Evolutionary conservation across 257 asterid genomes (phyloP), one percentile per base, ranked within the genome.

Genomic region (Craterostigma plantagineum): DNA sequence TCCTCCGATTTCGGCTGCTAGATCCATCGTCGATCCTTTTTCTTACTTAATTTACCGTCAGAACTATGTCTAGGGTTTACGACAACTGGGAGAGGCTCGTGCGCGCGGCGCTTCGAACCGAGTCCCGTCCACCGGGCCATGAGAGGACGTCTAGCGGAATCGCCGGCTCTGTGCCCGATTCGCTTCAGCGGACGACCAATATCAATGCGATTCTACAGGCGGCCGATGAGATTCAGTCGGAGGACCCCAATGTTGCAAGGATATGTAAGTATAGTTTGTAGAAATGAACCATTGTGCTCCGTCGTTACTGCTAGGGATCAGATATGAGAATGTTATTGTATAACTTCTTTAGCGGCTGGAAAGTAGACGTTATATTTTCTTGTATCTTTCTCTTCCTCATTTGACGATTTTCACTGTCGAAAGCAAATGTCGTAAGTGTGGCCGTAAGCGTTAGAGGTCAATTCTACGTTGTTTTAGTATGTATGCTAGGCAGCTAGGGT

Each of bases 91-190:
- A 68, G 55, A 63, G 90, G 58, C 60, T 87, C 55, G 95, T 87
- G 13, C 69, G 78, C 38, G 75, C 92, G 11, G 81, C 81, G 56
- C 70, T 87, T 46, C 65, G 92, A 45, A 64, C 70, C 46, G 81
- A 76, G 59, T 81, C 64, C 64, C 68, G 68, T 23, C 30, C 30
- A 33, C 72, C 61, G 0, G 83, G 92, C 14, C 93, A 68, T 33
- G 91, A 59, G 52, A 66, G 98, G 59, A 63, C 73, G 23, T 53
- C 86, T 16, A 70, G 90, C 42, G 95, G 98, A 54, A 76, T 87
- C 3, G 95, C 95, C 23, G 93, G 95, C 27, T 59, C 92, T 4
- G 98, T 87, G 5, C 98, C 98, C 0, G 95, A 79, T 57, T 87
- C 98, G 51, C 91, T 87, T 33, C 85, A 69, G 40, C 73, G 93